Conservation (phyloP, 176 grass and related monocot genomes). For the Triticum dicoccoides region DNA sequence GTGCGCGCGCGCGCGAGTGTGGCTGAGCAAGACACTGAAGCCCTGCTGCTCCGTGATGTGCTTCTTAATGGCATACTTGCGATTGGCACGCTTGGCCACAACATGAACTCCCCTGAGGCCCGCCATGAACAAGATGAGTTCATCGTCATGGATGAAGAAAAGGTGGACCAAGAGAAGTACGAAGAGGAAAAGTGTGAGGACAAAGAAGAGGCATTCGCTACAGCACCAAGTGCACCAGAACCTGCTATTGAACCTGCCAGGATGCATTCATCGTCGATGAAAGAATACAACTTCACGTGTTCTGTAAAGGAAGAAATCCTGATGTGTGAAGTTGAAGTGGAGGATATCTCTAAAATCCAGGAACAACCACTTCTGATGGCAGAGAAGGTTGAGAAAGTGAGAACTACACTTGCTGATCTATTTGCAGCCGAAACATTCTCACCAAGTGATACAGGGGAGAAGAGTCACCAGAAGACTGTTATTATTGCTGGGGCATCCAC, state of each 20-base stretch:
- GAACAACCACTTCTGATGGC: constrained; percentile 76
- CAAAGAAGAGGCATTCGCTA: constrained; percentile 8
- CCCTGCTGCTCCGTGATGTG: constrained; percentile 81
- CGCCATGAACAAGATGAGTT: constrained; percentile 36
- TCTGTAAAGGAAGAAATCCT: constrained; percentile 32
- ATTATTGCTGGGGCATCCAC: constrained; percentile 21
- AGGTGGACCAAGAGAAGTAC: constrained; percentile 30
- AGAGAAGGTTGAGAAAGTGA: constrained; percentile 63
- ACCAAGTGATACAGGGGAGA: constrained; percentile 28
- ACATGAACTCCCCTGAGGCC: constrained; percentile 33
- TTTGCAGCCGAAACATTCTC: constrained; percentile 76
- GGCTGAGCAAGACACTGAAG: constrained; percentile 74
- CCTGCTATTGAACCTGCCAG: constrained; percentile 31
- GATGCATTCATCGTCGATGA: constrained; percentile 38
- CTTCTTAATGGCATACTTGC: constrained; percentile 74
- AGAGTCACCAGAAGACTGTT: constrained; percentile 15
- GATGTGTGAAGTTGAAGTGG: constrained; percentile 8
- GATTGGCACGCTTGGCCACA: constrained; percentile 82
- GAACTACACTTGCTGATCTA: constrained; percentile 94
- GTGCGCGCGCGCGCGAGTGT: constrained; percentile 19
- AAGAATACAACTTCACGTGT: constrained; percentile 41
- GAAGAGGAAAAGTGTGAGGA: constrained; percentile 33
- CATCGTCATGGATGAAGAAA: constrained; percentile 16
- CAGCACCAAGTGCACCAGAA: constrained; percentile 6
- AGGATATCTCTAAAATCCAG: constrained; percentile 48